Evolutionary conservation across 768 basidiomycete species (phyloP), one percentile per base, ranked within the genome.

Genomic region (Mycena filopes): DNA sequence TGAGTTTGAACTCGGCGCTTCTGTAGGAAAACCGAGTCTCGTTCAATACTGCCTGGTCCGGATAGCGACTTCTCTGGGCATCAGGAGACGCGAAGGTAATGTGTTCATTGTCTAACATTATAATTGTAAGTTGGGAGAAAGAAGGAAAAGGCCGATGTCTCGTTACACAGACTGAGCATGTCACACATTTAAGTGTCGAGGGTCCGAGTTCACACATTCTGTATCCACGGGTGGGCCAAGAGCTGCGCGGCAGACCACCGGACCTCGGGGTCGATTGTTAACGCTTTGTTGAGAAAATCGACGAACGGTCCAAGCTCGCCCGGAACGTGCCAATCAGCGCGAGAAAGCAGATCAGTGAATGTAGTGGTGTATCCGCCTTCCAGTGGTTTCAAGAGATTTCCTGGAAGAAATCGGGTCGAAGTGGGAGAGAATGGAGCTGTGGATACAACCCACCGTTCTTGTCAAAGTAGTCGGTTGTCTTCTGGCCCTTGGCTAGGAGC

Each of bases 161-260:
- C n/a, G n/a, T n/a, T n/a, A n/a, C n/a, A n/a, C n/a, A n/a, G n/a
- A n/a, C n/a, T n/a, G n/a, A n/a, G n/a, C n/a, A n/a, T n/a, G n/a
- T n/a, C n/a, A n/a, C n/a, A n/a, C n/a, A n/a, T n/a, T n/a, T n/a
- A n/a, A n/a, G n/a, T n/a, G n/a, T n/a, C n/a, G n/a, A n/a, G n/a
- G n/a, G n/a, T n/a, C n/a, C n/a, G n/a, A n/a, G n/a, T n/a, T n/a
- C n/a, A n/a, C n/a, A n/a, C n/a, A n/a, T 55, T 43, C 28, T 43
- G 28, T 42, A 55, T 43, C 54, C 54, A 55, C 13, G 25, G 41
- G 41, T 55, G 54, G 64, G 84, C n/a, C n/a, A n/a, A n/a, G n/a
- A n/a, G 58, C 54, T 43, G 61, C 23, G 43, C 36, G n/a, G 45
- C 47, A n/a, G 41, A 63, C 61, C 40, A 55, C 36, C 54, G 25